Conservation (phyloP, 257 asterid species). For the Prunella vulgaris region DNA sequence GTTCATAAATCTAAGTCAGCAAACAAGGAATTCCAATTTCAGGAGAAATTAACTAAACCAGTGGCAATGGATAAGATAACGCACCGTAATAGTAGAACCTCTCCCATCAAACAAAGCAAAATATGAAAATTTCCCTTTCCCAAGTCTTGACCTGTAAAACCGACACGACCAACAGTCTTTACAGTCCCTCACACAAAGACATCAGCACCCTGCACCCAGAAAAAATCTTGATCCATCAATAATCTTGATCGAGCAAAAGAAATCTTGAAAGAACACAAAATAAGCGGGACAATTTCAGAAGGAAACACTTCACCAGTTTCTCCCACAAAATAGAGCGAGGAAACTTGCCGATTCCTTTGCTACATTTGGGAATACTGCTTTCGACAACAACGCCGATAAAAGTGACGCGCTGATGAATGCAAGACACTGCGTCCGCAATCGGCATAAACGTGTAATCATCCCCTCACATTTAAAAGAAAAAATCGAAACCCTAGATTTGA, state of each 20-base stretch:
- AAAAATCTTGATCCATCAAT: conserved; percentile 51
- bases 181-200: no score
- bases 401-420: conserved; percentile 56
- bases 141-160: conserved; percentile 45
- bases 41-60: background rate
- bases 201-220: background rate
- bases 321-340: background rate
- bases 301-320: no score
- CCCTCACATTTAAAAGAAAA: conserved; percentile 41
- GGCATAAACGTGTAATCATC: conserved; percentile 52
- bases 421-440: conserved; percentile 47
- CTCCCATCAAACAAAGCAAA: conserved; percentile 69
- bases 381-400: conserved; percentile 58
- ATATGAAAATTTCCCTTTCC: conserved; percentile 40
- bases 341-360: conserved; percentile 59
- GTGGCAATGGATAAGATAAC: conserved; percentile 35
- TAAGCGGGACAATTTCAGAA: background rate
- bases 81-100: conserved; percentile 27
- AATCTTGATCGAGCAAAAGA: conserved; percentile 43
- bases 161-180: background rate
- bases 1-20: no score
- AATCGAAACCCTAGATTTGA: conserved; percentile 24
- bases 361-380: conserved; percentile 41
- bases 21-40: background rate
- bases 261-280: conserved; percentile 39